phyloP scores from a whole-genome alignment of 345 rosid species.

The Geranium rotundifolium region DNA sequence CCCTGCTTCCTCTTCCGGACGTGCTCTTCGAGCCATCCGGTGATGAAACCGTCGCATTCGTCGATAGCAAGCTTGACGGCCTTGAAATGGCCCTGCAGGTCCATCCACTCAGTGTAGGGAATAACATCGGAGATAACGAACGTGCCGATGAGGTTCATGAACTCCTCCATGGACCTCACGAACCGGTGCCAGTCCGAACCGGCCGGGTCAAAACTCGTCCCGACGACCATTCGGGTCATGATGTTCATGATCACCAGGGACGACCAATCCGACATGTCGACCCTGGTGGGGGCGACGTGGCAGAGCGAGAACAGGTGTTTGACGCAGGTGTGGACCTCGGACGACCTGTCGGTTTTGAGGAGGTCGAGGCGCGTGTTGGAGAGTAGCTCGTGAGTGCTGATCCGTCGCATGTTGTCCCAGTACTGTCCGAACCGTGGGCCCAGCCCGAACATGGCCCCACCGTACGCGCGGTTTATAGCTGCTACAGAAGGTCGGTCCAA shows the following conservation, averaged over 20 bases:
- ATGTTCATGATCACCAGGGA: conserved; percentile 3
- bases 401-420: conserved; percentile 8
- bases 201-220: conserved; percentile 1
- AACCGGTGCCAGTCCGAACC: neutral
- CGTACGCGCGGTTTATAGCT: conserved; percentile 5
- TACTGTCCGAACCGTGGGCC: conserved; percentile 10
- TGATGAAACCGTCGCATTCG: conserved; percentile 11
- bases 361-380: conserved; percentile 10
- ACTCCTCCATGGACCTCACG: conserved; percentile 1
- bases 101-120: conserved; percentile 11
- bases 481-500: too few relatives aligned
- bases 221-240: conserved; percentile 7
- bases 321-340: conserved; percentile 6
- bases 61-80: conserved; percentile 13
- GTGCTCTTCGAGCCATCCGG: conserved; percentile 13
- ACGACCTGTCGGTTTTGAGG: conserved; percentile 2
- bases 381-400: conserved; percentile 6
- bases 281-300: neutral
- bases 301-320: conserved; percentile 2
- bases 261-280: conserved; percentile 4
- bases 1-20: neutral
- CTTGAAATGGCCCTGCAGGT: conserved; percentile 13
- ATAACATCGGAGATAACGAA: conserved; percentile 12
- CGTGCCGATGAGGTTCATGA: conserved; percentile 5
- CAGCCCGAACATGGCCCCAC: conserved; percentile 4